Percentiles rank a stretch among this genome's conserved stretches.
phyloP scores from a whole-genome alignment of 768 basidiomycete species.

The Boletus tomentosulus region DNA sequence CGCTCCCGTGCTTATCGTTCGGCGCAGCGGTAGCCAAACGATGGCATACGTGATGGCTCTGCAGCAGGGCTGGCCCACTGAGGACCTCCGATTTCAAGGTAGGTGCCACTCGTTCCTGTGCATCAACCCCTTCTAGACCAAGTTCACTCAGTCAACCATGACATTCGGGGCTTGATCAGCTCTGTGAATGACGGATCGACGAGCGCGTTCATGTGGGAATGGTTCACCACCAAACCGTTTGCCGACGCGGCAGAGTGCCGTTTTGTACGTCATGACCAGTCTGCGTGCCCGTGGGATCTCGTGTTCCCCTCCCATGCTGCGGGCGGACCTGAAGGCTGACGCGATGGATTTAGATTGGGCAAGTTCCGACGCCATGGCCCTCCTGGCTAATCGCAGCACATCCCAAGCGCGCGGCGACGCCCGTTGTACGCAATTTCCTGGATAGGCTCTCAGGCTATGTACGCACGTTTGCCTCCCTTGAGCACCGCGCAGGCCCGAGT shows the following conservation, averaged over 20 bases:
- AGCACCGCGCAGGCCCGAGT: conserved; percentile 53
- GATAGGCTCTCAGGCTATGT: conserved; percentile 60
- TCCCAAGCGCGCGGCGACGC: conserved; percentile 53
- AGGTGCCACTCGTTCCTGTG: conserved; percentile 3
- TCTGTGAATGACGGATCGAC: conserved; percentile 88
- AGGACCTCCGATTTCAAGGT: conserved; percentile 70
- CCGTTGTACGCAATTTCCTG: conserved; percentile 57
- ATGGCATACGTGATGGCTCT: conserved; percentile 96
- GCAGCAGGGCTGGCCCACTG: conserved; percentile 76
- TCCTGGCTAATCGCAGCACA: conserved; percentile 95
- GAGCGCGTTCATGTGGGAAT: conserved; percentile 93
- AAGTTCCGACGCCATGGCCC: conserved; percentile 92
- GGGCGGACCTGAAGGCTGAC: not conserved
- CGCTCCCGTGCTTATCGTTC: not conserved
- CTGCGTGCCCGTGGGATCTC: not conserved
- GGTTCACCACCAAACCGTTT: conserved; percentile 85
- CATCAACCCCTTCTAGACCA: not conserved
- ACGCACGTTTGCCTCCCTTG: conserved; percentile 56
- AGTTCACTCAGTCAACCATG: conserved; percentile 59
- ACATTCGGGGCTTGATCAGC: conserved; percentile 74
- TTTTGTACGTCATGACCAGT: conserved; percentile 56
- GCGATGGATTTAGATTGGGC: conserved; percentile 57
- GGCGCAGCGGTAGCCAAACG: conserved; percentile 74
- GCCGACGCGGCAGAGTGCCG: conserved; percentile 74
- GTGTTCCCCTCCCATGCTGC: not conserved